Conservation (phyloP, 2,329 filamentous ascomycete genomes). For the Hypoxylon rubiginosum region DNA sequence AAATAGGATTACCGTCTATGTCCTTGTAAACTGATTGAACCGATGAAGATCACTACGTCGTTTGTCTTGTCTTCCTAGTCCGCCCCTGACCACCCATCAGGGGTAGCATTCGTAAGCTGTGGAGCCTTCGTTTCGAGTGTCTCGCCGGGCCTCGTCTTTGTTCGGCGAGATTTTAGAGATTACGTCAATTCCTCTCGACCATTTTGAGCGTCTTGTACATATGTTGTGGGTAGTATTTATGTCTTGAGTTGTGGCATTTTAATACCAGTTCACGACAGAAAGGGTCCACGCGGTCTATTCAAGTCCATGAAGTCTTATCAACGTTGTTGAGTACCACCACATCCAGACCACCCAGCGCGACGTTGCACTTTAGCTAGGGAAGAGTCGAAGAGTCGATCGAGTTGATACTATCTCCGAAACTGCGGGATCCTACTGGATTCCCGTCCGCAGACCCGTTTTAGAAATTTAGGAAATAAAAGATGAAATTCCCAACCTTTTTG, state of each 20-base stretch:
- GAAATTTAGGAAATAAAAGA: constrained; percentile 23
- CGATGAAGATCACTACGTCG: constrained; percentile 38
- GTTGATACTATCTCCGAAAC: constrained; percentile 28
- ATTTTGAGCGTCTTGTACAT: constrained; percentile 9
- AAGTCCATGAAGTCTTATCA: constrained; percentile 2
- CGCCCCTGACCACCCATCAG: constrained; percentile 22
- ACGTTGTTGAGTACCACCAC: constrained; percentile 10
- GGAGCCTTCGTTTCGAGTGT: constrained; percentile 39
- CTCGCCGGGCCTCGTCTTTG: constrained; percentile 19
- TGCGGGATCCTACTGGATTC: constrained; percentile 20
- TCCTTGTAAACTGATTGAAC: constrained; percentile 11
- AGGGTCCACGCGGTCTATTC: constrained; percentile 2
- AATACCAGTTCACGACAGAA: neutral
- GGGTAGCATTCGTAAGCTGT: constrained; percentile 44
- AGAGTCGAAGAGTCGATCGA: constrained; percentile 27
- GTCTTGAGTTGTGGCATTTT: constrained; percentile 20
- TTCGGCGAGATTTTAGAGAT: constrained; percentile 32
- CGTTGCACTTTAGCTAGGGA: constrained; percentile 11
- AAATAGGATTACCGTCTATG: constrained; percentile 23
- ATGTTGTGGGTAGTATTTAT: constrained; percentile 26
- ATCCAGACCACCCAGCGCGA: neutral
- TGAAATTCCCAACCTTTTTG: constrained; percentile 14
- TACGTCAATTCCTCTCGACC: constrained; percentile 35
- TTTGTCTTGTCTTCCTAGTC: constrained; percentile 28
- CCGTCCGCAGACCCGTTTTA: constrained; percentile 18